Evolutionary conservation across 108 stramenopile species (phyloP), one percentile per base, ranked within the genome.

Genomic region (Nitzschia palea): DNA sequence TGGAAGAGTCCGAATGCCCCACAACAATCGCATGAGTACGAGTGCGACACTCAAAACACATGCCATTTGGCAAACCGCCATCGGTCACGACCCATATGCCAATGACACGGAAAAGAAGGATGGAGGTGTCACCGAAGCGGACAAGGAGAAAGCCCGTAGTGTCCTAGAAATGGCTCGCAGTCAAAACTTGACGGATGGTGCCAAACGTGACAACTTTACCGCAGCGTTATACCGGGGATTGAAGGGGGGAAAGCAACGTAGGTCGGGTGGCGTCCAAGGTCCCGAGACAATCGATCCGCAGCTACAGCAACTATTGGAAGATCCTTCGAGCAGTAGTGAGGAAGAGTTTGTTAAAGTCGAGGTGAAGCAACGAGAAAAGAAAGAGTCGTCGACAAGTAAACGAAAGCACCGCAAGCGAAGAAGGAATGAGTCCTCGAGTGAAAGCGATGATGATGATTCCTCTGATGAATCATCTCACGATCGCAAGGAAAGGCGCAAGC

Each of bases 11-110:
- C 79, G 89, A 32, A 94, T 94, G 93, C 93, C 93, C 23, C 93
- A 94, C 80, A 90, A 90, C 81, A 94, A 94, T 76, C 87, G 93
- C 54, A 82, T 94, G 78, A 80, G 86, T 31, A 87, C 87, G n/a
- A 71, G 74, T 45, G 79, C 74, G 14, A 72, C 87, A 10, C 82
- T 94, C 9, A 73, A 79, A 63, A 87, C 93, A 15, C 70, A 74
- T 33, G 88, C 78, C 42, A 94, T 94, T 36, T 94, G 93, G 93
- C 66, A 67, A 58, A 89, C 87, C 47, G 88, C 93, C 27, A 94
- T 94, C 54, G 89, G 89, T 4, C 87, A 89, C 35, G 88, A 90
- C 79, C 88, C 87, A 3, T 82, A 90, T 62, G 86, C 87, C 35
- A 59, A 62, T 33, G 44, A 42, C 0, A 17, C 44, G 12, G 73